Conservation (phyloP, 164 flowering plant genomes). For the Magnolia officinalis region DNA sequence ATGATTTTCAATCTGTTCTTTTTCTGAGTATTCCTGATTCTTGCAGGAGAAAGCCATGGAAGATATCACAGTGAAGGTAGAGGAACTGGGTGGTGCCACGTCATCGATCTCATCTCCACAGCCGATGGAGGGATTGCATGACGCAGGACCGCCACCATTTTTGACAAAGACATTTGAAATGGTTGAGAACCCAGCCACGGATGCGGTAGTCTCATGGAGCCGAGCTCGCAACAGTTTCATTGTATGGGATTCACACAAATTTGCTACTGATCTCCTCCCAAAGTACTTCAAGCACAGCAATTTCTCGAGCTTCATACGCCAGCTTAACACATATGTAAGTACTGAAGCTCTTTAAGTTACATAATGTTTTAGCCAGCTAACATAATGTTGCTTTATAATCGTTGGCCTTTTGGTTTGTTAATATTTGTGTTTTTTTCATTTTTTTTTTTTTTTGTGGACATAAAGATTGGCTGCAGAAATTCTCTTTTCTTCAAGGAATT, state of each 20-base stretch:
- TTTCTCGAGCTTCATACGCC: conserved; percentile 78
- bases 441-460: too few species aligned
- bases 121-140: conserved; percentile 55
- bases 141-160: conserved; percentile 66
- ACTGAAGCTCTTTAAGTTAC: not conserved
- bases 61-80: conserved; percentile 9
- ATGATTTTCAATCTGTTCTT: too few species aligned
- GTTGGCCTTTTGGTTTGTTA: too few species aligned
- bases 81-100: not conserved
- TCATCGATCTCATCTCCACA: conserved; percentile 13
- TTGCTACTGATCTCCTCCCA: conserved; percentile 50
- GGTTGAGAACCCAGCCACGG: conserved; percentile 65
- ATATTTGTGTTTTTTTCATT: too few species aligned
- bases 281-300: conserved; percentile 72
- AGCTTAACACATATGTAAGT: conserved; percentile 77
- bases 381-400: too few species aligned
- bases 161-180: conserved; percentile 64
- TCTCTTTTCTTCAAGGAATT: not conserved
- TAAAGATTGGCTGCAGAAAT: too few species aligned
- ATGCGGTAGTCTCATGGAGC: conserved; percentile 62
- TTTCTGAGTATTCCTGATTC: not conserved
- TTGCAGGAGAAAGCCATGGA: conserved; percentile 6
- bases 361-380: too few species aligned
- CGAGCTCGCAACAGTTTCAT: conserved; percentile 40
- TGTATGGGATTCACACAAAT: conserved; percentile 58